Conservation (phyloP, 1,284 basidiomycete genomes). For the Sanghuangporus weigelae region DNA sequence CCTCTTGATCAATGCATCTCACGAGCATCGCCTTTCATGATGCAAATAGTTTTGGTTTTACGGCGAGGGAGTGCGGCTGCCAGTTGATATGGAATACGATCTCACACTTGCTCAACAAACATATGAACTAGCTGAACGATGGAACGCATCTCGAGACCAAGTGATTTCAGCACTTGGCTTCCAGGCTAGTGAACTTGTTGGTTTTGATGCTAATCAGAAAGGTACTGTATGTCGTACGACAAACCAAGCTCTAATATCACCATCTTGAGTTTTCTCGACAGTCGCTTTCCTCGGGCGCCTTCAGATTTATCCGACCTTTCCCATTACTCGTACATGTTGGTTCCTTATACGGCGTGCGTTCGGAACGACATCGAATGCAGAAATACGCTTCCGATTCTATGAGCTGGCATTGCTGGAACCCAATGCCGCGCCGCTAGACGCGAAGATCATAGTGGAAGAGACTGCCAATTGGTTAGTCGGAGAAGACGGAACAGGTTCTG, state of each 20-base stretch:
- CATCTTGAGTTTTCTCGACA: slow-evolving; percentile 24
- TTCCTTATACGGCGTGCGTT: slow-evolving; percentile 47
- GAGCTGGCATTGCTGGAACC: slow-evolving; percentile 52
- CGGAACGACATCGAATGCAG: slow-evolving; percentile 55
- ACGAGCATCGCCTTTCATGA: neutral
- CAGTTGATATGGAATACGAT: slow-evolving; percentile 82
- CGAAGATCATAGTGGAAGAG: slow-evolving; percentile 40
- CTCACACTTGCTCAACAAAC: slow-evolving; percentile 69
- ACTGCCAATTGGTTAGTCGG: slow-evolving; percentile 71
- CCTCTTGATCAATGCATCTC: slow-evolving; percentile 11
- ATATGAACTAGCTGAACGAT: slow-evolving; percentile 68
- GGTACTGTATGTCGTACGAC: slow-evolving; percentile 34
- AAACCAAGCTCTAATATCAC: neutral
- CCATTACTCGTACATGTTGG: slow-evolving; percentile 46
- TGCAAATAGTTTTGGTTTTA: slow-evolving; percentile 71
- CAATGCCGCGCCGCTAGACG: slow-evolving; percentile 35
- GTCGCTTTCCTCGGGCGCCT: slow-evolving; percentile 75
- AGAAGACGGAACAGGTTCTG: slow-evolving; percentile 46
- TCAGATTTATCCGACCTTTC: slow-evolving; percentile 49
- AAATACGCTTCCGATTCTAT: slow-evolving; percentile 71
- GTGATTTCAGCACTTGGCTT: slow-evolving; percentile 48
- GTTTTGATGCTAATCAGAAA: slow-evolving; percentile 64
- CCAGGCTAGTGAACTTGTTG: slow-evolving; percentile 45
- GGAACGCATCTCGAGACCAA: slow-evolving; percentile 60
- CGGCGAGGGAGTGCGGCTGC: slow-evolving; percentile 76